Evolutionary conservation across 2,329 filamentous ascomycete species (phyloP), one percentile per base, ranked within the genome.

Genomic region (Eurotiales sp.): DNA sequence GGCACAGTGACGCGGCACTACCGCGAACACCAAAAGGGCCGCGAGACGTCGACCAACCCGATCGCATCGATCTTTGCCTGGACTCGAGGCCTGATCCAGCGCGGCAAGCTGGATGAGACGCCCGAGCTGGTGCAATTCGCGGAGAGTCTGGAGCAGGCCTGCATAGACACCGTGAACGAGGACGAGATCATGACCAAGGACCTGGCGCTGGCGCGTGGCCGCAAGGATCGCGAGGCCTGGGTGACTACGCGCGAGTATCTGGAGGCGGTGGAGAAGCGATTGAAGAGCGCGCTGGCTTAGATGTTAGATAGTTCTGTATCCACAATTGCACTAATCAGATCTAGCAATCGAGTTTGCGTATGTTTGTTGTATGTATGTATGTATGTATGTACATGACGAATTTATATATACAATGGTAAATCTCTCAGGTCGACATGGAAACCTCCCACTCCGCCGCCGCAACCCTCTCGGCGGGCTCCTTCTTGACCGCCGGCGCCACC

Each of bases 181-280:
- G 92, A 97, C 68, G 88, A 88, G 57, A 87, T 97, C 77, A 99
- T 97, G 93, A 99, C 93, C 72, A 99, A 99, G 84, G 93, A 99
- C 74, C 76, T 99, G 63, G 93, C 93, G n/a, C 82, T 97, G 54
- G 88, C 91, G 44, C 93, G 88, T 70, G 93, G 93, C 64, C 91
- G 91, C 80, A 90, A 86, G 64, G 86, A 82, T 56, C 83, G 88
- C 60, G 83, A 83, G 63, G 86, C 89, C 67, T 97, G 91, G 75
- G 93, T 95, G 61, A 96, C 90, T 48, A 97, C 92, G 52, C 82
- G 79, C 61, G 87, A 95, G 77, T 99, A 97, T 77, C 77, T 99
- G 67, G 83, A 87, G 66, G 92, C 92, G 36, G 92, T 97, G 46
- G 92, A 97, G 84, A 85, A 83, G 74, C 80, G 90, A 66, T 80